Base-by-base conservation (phyloP, 495 filamentous ascomycete genomes). In the Aspergillus homomorphus region DNA sequence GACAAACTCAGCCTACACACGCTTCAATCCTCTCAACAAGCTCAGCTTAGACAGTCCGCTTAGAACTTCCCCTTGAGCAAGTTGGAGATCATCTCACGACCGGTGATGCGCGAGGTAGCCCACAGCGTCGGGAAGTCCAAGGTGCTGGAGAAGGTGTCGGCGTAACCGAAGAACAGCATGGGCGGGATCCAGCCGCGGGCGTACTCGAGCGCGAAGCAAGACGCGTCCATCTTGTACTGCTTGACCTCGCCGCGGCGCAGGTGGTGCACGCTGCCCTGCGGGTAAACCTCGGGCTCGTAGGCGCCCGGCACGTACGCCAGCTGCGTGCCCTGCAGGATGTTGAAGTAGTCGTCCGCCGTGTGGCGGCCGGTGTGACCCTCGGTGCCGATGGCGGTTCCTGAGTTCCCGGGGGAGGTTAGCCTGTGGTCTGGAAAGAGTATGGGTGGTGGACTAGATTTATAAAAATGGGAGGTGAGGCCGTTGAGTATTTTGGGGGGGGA, bases 281-380 rank as follows among this genome's bases (percentile, higher is more conserved):
- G 85, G 77, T 91, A 95, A 49, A 89, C 73, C 73, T 91, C 87
- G 53, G 87, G 80, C 69, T 83, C 80, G 77, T 83, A 90, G 61
- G 77, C 65, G 55, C 89, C 89, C 12, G 89, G 85, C 4, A 81
- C 77, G 78, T 88, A 87, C 54, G 90, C 88, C 44, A 82, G 73
- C 71, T 95, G 86, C 53, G 83, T 84, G 58, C 90, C 90, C 21
- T 75, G 71, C 26, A 95, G 81, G 80, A 95, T 94, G 78, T 91
- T 84, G 82, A 95, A 95, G 82, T 92, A 95, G 77, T 95, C 90
- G 73, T 95, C 89, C 4, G 90, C 89, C 26, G 90, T 91, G 77
- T 94, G 90, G 33, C 90, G 85, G 54, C 90, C 90, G 14, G 86
- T 83, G 80, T 95, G 90, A 54, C 90, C 90, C 70, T 95, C 90